These are phyloP conservation scores for Agroathelia rolfsii DNA, from an alignment of 1,284 basidiomycete genomes.

Conservation along the genomic window DNA sequence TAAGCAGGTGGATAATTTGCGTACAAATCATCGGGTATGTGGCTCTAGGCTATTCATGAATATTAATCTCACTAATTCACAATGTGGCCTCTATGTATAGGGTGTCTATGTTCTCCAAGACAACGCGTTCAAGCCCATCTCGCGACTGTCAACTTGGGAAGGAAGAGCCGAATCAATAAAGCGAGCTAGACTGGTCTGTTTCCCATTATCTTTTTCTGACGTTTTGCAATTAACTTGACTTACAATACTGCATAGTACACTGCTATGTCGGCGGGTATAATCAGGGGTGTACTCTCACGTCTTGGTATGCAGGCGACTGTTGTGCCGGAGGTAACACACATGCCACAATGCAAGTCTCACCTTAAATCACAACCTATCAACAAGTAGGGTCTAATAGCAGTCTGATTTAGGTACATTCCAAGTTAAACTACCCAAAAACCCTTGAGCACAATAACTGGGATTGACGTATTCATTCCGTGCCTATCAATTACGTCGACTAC, in stretches of 20 bases:
- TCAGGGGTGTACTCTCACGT: constrained; percentile 71
- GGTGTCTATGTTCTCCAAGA: constrained; percentile 93
- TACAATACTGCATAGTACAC: constrained; percentile 58
- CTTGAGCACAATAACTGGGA: constrained; percentile 17
- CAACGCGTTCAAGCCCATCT: constrained; percentile 79
- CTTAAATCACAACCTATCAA: constrained; percentile 2
- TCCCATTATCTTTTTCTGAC: background rate
- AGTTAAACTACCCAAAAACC: constrained; percentile 61
- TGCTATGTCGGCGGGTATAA: constrained; percentile 70
- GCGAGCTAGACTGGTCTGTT: constrained; percentile 58
- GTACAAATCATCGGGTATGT: constrained; percentile 84
- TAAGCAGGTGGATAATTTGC: constrained; percentile 90
- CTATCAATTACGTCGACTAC: too few relatives aligned
- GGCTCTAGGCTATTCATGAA: background rate
- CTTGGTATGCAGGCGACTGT: constrained; percentile 72
- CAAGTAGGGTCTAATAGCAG: constrained; percentile 6
- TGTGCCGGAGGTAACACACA: constrained; percentile 63
- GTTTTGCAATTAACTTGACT: background rate
- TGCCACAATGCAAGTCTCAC: constrained; percentile 70
- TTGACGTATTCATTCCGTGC: too few relatives aligned
- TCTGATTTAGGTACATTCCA: constrained; percentile 61
- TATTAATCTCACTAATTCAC: constrained; percentile 4
- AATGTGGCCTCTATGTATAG: constrained; percentile 37
- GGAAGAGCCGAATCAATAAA: constrained; percentile 67
- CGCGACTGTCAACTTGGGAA: constrained; percentile 69